Evolutionary conservation across 148 eudicot genomes (phyloP), one percentile per base, ranked within the genome.

Genomic region (Rhododendron williamsianum): DNA sequence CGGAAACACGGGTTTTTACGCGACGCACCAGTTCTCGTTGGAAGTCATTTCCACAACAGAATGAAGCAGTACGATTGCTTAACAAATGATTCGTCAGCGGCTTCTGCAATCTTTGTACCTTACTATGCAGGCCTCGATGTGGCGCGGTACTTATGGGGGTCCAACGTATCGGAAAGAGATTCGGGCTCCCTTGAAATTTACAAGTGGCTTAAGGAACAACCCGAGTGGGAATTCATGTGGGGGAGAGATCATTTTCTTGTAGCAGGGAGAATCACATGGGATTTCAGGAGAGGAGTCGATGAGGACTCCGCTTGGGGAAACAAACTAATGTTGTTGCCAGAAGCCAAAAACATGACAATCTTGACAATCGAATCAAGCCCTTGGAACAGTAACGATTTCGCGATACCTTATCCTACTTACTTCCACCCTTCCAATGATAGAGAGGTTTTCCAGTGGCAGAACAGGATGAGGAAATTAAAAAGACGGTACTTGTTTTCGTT

Each of bases 231-330:
- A 11, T 49, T 7, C 25, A 87, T 92, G 91, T 76, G 49, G 30
- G 98, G 98, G 0, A 86, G 78, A 36, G 98, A 95, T 77, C 98
- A 95, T 85, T 95, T 95, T 88, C 11, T 94, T 7, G 93, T 93
- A 0, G 91, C 94, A 0, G 98, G 98, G 9, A 82, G 98, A 67
- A 92, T 94, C 2, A 89, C 98, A 12, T 94, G 98, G 98, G 98
- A 94, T 89, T 94, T 96, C 52, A 88, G 98, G 27, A 81, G 98
- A 82, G 72, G 0, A 1, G 11, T 76, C 0, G 89, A 92, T 10
- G 85, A 90, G 1, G 86, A 78, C 1, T 80, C 85, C 0, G 92
- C 84, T 15, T 94, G 98, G 98, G 98, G 98, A 0, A 93, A 90
- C 83, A 81, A 87, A 81, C 84, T 94, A 16, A 91, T 96, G 89